A percentile compares a stretch with the other conserved stretches of the same genome.
Conservation (phyloP, 1,284 basidiomycete species). For the Marasmius oreades region DNA sequence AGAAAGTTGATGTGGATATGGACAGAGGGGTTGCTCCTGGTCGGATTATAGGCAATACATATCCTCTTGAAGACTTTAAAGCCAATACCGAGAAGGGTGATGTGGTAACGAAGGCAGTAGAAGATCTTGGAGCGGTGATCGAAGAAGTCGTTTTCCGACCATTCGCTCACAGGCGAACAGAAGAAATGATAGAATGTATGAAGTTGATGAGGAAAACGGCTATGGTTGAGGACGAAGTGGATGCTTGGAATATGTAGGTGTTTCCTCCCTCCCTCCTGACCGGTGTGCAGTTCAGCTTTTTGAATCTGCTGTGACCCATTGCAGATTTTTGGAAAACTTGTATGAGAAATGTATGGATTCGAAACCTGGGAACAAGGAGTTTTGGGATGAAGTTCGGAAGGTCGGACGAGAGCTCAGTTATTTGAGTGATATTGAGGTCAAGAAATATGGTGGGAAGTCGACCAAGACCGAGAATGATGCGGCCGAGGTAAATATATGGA, state of each 20-base stretch:
- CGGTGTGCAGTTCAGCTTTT: no score
- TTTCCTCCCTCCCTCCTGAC: background rate
- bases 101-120: slow-evolving; percentile 77
- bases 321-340: slow-evolving; percentile 56
- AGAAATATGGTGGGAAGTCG: slow-evolving; percentile 50
- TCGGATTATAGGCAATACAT: slow-evolving; percentile 68
- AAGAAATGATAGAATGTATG: slow-evolving; percentile 75
- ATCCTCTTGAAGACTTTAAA: slow-evolving; percentile 75
- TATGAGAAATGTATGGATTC: slow-evolving; percentile 48
- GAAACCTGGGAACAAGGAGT: slow-evolving; percentile 54
- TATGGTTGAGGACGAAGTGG: slow-evolving; percentile 74
- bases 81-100: slow-evolving; percentile 69
- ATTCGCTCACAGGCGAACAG: slow-evolving; percentile 61
- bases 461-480: slow-evolving; percentile 47
- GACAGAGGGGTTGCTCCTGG: slow-evolving; percentile 46
- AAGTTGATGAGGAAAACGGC: slow-evolving; percentile 60
- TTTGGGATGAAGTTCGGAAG: slow-evolving; percentile 58
- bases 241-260: slow-evolving; percentile 71
- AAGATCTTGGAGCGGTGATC: slow-evolving; percentile 72
- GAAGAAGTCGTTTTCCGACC: slow-evolving; percentile 66
- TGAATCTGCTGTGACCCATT: background rate
- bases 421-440: slow-evolving; percentile 63
- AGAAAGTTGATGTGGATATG: slow-evolving; percentile 11
- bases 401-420: slow-evolving; percentile 53
- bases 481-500: slow-evolving; percentile 34